Conservation (phyloP, 1,284 basidiomycete genomes). For the Dichomitus squalens region DNA sequence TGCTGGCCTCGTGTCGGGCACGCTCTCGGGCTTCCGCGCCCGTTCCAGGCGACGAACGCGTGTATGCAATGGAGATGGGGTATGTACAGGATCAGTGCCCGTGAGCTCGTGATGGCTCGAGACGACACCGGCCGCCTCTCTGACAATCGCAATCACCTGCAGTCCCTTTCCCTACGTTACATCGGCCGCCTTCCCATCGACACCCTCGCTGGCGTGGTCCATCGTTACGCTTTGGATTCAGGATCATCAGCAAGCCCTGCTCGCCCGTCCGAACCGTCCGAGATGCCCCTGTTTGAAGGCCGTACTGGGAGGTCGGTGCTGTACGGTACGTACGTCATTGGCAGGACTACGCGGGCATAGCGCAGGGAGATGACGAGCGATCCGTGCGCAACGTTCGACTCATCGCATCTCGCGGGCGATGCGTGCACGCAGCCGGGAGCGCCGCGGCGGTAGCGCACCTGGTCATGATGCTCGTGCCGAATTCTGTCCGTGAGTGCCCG, state of each 20-base stretch:
- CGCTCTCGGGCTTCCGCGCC: neutral
- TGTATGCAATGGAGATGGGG: slow-evolving; percentile 6
- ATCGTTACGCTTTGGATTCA: neutral
- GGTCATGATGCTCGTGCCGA: slow-evolving; percentile 22
- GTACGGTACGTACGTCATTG: slow-evolving; percentile 20
- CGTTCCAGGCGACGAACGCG: slow-evolving; percentile 15
- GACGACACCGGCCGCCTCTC: slow-evolving; percentile 1
- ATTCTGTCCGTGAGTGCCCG: slow-evolving; percentile 24
- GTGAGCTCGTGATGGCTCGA: slow-evolving; percentile 4
- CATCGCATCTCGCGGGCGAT: neutral
- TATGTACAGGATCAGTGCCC: slow-evolving; percentile 9
- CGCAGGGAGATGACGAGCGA: neutral
- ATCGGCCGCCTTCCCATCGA: neutral
- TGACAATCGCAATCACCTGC: neutral
- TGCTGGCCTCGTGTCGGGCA: neutral
- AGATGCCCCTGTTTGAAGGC: slow-evolving; percentile 22
- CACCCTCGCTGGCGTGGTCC: neutral
- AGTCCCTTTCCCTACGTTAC: neutral
- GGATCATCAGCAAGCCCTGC: neutral
- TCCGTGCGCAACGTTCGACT: neutral
- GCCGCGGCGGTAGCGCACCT: slow-evolving; percentile 26
- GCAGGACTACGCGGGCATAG: neutral
- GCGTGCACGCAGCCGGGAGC: slow-evolving; percentile 5
- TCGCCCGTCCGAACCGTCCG: neutral
- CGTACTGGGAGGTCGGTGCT: slow-evolving; percentile 13